Evolutionary conservation across 805 yeast genomes (phyloP).

Genomic region (Alloascoidea africana): DNA sequence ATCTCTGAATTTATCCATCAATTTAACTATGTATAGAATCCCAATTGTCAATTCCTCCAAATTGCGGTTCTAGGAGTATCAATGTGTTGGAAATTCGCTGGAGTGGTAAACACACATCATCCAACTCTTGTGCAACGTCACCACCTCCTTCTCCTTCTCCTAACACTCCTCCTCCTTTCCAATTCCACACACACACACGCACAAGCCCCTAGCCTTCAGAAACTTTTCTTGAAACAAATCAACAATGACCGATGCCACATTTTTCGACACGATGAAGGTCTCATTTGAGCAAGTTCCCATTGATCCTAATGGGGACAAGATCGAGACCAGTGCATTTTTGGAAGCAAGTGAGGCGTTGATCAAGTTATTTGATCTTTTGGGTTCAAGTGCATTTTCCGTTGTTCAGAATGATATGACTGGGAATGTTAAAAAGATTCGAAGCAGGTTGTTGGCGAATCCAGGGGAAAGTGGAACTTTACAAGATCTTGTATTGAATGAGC

Average conservation of each 20-base stretch:
- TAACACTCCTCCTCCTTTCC: too few relatives aligned
- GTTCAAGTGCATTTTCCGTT: constrained; percentile 71
- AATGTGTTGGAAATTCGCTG: too few relatives aligned
- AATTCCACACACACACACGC: too few relatives aligned
- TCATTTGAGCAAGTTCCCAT: constrained; percentile 68
- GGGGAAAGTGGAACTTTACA: constrained; percentile 53
- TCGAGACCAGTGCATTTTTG: constrained; percentile 61
- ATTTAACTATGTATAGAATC: too few relatives aligned
- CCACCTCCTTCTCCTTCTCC: too few relatives aligned
- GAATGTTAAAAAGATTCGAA: constrained; percentile 62
- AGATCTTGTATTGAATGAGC: constrained; percentile 62
- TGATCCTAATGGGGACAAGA: constrained; percentile 33
- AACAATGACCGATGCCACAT: constrained; percentile 26
- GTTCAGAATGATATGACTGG: constrained; percentile 86
- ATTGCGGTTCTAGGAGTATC: too few relatives aligned
- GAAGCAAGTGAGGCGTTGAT: constrained; percentile 78
- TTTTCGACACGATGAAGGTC: constrained; percentile 64
- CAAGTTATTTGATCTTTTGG: constrained; percentile 68
- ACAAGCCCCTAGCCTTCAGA: too few relatives aligned
- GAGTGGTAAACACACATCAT: too few relatives aligned
- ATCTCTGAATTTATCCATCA: too few relatives aligned
- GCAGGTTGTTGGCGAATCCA: constrained; percentile 52
- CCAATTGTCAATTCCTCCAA: too few relatives aligned
- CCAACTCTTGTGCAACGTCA: too few relatives aligned
- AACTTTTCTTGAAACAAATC: too few relatives aligned